Conservation (phyloP, 176 grass and related monocot species). For the Musa itinerans region DNA sequence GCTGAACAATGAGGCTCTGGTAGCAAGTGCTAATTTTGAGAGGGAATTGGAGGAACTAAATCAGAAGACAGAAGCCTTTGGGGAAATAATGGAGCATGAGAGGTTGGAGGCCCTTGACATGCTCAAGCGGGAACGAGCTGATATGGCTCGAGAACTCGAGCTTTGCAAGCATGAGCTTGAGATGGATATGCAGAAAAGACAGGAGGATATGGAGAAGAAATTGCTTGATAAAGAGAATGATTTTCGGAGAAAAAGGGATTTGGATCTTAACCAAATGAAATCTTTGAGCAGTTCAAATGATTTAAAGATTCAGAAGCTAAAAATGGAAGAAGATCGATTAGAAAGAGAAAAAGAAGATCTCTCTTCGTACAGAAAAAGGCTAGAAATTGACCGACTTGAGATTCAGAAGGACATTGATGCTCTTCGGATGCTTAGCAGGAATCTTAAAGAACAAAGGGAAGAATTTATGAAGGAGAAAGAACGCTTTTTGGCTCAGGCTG, state of each 20-base stretch:
- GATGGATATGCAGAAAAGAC: slow-evolving; percentile 64
- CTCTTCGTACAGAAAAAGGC: slow-evolving; percentile 37
- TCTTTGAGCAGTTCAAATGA: slow-evolving; percentile 55
- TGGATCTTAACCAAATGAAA: slow-evolving; percentile 53
- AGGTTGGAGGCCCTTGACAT: slow-evolving; percentile 45
- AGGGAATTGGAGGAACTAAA: slow-evolving; percentile 39
- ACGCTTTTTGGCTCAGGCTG: slow-evolving; percentile 33
- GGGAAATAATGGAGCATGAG: slow-evolving; percentile 45
- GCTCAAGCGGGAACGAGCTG: slow-evolving; percentile 54
- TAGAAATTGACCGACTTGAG: slow-evolving; percentile 58
- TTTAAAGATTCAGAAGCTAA: slow-evolving; percentile 67
- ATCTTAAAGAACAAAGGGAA: slow-evolving; percentile 56
- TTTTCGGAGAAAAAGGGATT: slow-evolving; percentile 53
- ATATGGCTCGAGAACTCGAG: slow-evolving; percentile 50
- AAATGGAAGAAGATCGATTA: slow-evolving; percentile 43
- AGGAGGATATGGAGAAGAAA: slow-evolving; percentile 56
- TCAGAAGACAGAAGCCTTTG: slow-evolving; percentile 49
- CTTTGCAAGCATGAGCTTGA: slow-evolving; percentile 55
- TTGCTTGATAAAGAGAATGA: slow-evolving; percentile 49
- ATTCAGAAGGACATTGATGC: slow-evolving; percentile 70
- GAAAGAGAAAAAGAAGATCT: slow-evolving; percentile 46
- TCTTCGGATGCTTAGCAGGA: slow-evolving; percentile 50
- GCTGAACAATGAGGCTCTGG: slow-evolving; percentile 39
- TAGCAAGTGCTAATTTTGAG: slow-evolving; percentile 45
- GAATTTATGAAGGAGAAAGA: slow-evolving; percentile 58